Evolutionary conservation across 2,329 filamentous ascomycete species (phyloP).

Genomic region (Trichoderma breve): DNA sequence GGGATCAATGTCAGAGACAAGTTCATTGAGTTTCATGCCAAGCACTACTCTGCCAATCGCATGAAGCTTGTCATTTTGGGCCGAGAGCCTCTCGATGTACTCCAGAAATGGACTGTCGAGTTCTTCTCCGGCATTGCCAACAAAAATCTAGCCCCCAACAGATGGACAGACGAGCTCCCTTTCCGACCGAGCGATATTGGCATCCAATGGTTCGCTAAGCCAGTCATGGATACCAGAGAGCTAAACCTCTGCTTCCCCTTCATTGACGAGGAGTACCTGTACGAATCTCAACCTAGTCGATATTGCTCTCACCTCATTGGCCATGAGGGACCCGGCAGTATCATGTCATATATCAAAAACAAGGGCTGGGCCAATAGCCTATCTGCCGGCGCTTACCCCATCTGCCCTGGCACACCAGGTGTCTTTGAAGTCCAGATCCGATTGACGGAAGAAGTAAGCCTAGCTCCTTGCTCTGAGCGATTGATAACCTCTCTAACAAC

Average conservation of each 20-base stretch:
- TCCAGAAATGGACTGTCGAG: slow-evolving; percentile 81
- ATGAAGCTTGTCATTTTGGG: slow-evolving; percentile 92
- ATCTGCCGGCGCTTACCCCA: slow-evolving; percentile 69
- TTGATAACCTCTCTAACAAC: slow-evolving; percentile 3
- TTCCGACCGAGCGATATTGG: slow-evolving; percentile 50
- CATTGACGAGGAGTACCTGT: slow-evolving; percentile 77
- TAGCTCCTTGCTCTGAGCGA: background rate
- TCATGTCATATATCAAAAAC: slow-evolving; percentile 83
- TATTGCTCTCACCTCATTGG: slow-evolving; percentile 89
- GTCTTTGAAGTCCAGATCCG: slow-evolving; percentile 78
- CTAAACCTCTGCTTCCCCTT: slow-evolving; percentile 82
- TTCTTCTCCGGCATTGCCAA: slow-evolving; percentile 80
- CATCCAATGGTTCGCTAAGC: slow-evolving; percentile 81
- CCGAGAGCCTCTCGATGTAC: slow-evolving; percentile 73
- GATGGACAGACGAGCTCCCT: slow-evolving; percentile 53
- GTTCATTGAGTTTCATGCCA: slow-evolving; percentile 88
- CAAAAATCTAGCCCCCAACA: slow-evolving; percentile 67
- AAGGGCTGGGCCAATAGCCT: slow-evolving; percentile 88
- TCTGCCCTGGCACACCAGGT: slow-evolving; percentile 74
- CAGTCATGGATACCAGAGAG: slow-evolving; percentile 82
- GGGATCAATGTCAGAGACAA: slow-evolving; percentile 84
- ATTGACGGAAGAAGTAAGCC: slow-evolving; percentile 72
- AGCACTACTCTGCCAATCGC: slow-evolving; percentile 86
- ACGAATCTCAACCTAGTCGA: slow-evolving; percentile 75
- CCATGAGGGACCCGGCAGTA: slow-evolving; percentile 88